Conservation (phyloP, 345 rosid genomes). For the Toxicodendron radicans region DNA sequence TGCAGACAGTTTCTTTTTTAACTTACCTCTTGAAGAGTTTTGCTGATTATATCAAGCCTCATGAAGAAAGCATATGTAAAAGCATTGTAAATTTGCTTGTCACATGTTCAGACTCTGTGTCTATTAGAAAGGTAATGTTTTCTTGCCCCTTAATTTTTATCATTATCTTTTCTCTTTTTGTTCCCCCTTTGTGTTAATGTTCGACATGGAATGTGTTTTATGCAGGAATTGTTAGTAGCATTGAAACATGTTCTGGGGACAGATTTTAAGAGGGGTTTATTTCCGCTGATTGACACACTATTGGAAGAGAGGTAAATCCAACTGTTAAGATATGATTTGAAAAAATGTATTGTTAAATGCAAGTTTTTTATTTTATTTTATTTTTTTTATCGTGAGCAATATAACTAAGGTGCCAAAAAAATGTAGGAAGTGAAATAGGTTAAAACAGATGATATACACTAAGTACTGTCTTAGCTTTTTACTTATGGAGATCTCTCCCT, state of each 20-base stretch:
- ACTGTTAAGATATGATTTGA: constrained; percentile 5
- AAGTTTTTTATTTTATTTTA: background rate
- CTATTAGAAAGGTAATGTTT: constrained; percentile 77
- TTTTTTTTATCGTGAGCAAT: background rate
- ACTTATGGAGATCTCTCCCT: background rate
- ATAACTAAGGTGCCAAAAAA: background rate
- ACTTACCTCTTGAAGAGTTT: constrained; percentile 94
- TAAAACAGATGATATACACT: background rate
- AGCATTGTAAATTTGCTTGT: constrained; percentile 98
- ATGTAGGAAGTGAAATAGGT: background rate
- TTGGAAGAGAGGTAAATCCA: constrained; percentile 79
- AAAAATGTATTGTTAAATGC: background rate
- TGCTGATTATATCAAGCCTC: constrained; percentile 93
- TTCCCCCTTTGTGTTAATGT: constrained; percentile 7
- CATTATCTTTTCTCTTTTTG: constrained; percentile 6
- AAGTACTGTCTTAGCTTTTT: background rate
- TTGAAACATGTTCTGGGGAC: constrained; percentile 97
- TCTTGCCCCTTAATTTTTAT: constrained; percentile 10
- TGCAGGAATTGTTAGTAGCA: constrained; percentile 95
- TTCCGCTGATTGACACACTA: constrained; percentile 94
- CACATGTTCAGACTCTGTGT: constrained; percentile 95
- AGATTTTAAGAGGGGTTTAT: constrained; percentile 96
- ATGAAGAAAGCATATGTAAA: constrained; percentile 94
- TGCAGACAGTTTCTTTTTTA: constrained; percentile 97
- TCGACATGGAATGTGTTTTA: constrained; percentile 25